Conservation (phyloP, 345 rosid species). For the Murraya koenigii region DNA sequence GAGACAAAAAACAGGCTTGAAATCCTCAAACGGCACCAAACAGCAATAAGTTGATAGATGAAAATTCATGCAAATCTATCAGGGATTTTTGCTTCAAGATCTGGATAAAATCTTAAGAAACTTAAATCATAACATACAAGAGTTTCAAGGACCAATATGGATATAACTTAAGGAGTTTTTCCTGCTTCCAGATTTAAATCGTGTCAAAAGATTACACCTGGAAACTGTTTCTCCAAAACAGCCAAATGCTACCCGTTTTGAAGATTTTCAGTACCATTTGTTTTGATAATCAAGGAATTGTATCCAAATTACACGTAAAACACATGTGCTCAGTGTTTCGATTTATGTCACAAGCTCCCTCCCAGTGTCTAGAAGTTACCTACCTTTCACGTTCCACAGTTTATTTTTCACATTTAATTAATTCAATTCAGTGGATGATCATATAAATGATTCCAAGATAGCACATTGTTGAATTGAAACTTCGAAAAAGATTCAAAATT, state of each 20-base stretch:
- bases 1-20: not conserved
- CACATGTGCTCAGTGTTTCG: not conserved
- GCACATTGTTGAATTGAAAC: not conserved
- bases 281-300: not conserved
- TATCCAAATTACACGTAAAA: not conserved
- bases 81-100: not conserved
- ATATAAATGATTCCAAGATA: not conserved
- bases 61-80: not conserved
- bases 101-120: not conserved
- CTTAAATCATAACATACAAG: not conserved
- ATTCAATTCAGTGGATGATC: not conserved
- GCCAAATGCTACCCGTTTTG: not conserved
- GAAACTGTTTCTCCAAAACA: not conserved
- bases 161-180: not conserved
- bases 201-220: not conserved
- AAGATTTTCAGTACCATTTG: not conserved
- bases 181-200: not conserved
- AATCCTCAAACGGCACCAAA: not conserved
- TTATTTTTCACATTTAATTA: not conserved
- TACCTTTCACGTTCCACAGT: too few relatives aligned
- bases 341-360: conserved; percentile 1
- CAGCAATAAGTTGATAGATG: not conserved
- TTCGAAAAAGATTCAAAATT: not conserved
- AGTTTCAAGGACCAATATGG: not conserved
- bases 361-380: not conserved